Evolutionary conservation across 257 asterid species (phyloP).

Genomic region (Ehretia macrophylla): DNA sequence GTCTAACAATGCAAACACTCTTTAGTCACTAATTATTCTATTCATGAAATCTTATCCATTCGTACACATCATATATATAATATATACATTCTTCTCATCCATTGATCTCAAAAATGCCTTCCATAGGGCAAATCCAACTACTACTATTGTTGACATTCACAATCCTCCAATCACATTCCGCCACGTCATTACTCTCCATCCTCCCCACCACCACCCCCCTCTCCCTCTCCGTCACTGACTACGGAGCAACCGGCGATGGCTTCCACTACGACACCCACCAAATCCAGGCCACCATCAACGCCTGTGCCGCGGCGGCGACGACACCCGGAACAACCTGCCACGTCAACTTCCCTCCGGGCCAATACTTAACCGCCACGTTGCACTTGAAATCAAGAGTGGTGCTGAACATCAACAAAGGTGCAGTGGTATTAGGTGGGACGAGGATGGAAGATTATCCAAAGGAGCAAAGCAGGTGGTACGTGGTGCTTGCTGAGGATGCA

Average conservation of each 20-base stretch:
- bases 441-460: slow-evolving; percentile 59
- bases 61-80: no score
- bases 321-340: slow-evolving; percentile 34
- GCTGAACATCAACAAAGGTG: slow-evolving; percentile 40
- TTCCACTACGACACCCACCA: slow-evolving; percentile 62
- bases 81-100: no score
- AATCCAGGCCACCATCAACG: slow-evolving; percentile 70
- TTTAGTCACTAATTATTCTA: no score
- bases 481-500: slow-evolving; percentile 69
- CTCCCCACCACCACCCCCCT: slow-evolving; percentile 22
- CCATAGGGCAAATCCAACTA: slow-evolving; percentile 16
- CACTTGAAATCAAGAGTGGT: slow-evolving; percentile 66
- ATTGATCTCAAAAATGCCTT: no score
- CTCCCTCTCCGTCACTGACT: slow-evolving; percentile 62
- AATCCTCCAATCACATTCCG: slow-evolving; percentile 33
- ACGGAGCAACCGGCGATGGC: slow-evolving; percentile 73
- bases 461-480: slow-evolving; percentile 70
- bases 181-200: slow-evolving; percentile 49
- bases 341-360: slow-evolving; percentile 75
- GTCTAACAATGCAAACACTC: no score
- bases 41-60: no score
- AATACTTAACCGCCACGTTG: slow-evolving; percentile 69
- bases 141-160: slow-evolving; percentile 19
- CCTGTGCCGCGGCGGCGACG: slow-evolving; percentile 44
- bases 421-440: slow-evolving; percentile 72